Evolutionary conservation across 306 rosid species (phyloP).

Genomic region (Nissolia schottii): DNA sequence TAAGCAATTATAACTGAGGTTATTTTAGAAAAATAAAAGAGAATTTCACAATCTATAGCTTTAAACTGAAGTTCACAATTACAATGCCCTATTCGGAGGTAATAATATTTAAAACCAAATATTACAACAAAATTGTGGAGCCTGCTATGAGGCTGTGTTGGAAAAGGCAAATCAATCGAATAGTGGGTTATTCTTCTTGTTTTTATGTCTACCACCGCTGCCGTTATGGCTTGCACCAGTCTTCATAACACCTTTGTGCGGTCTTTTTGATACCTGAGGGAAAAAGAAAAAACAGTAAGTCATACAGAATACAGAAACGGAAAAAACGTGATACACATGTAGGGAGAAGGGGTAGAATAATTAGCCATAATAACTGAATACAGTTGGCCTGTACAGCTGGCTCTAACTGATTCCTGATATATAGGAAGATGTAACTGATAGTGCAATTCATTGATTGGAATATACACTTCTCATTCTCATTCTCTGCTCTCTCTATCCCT

Average conservation of each 20-base stretch:
- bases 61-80: neutral
- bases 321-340: too few relatives aligned
- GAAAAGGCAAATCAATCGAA: constrained; percentile 21
- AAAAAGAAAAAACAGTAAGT: neutral
- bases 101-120: neutral
- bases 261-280: constrained; percentile 52
- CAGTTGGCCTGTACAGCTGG: too few relatives aligned
- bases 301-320: constrained; percentile 16
- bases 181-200: constrained; percentile 33
- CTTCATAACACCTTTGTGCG: constrained; percentile 27
- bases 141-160: constrained; percentile 12
- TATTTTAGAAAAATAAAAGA: too few relatives aligned
- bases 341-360: too few relatives aligned
- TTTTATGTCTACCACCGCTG: constrained; percentile 28
- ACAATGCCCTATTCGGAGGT: neutral
- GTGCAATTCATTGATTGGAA: too few relatives aligned
- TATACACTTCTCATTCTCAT: too few relatives aligned
- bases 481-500: too few relatives aligned
- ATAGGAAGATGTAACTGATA: too few relatives aligned
- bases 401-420: too few relatives aligned
- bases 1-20: too few relatives aligned
- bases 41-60: too few relatives aligned
- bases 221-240: constrained; percentile 30
- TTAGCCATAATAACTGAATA: too few relatives aligned
- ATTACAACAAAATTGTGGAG: constrained; percentile 39